phyloP scores from a whole-genome alignment of 805 yeast species.

The Starmera amethionina region DNA sequence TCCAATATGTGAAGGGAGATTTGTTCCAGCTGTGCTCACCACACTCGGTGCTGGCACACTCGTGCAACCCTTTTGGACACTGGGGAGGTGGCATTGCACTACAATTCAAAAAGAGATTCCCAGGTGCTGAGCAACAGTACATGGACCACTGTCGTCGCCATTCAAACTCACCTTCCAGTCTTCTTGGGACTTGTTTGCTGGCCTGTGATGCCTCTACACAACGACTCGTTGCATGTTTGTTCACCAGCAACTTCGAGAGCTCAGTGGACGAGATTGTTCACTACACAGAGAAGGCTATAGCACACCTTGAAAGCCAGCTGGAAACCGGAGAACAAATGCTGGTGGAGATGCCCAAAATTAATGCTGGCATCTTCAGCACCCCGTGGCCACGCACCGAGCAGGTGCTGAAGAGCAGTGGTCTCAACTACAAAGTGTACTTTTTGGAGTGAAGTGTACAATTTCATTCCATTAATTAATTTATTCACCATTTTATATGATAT shows the following conservation, averaged over 20 bases:
- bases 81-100: slow-evolving; percentile 88
- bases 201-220: slow-evolving; percentile 19
- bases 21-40: slow-evolving; percentile 29
- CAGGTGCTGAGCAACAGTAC: slow-evolving; percentile 45
- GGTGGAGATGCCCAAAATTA: slow-evolving; percentile 66
- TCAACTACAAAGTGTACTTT: slow-evolving; percentile 39
- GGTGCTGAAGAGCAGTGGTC: slow-evolving; percentile 27
- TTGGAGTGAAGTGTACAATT: slow-evolving; percentile 10
- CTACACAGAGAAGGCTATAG: slow-evolving; percentile 41
- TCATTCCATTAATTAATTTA: too few species aligned
- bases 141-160: slow-evolving; percentile 14
- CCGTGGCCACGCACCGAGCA: slow-evolving; percentile 68
- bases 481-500: too few species aligned
- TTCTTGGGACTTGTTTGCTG: slow-evolving; percentile 51
- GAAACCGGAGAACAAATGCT: slow-evolving; percentile 8
- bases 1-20: slow-evolving; percentile 46
- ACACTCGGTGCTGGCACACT: slow-evolving; percentile 53
- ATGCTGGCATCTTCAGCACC: slow-evolving; percentile 70
- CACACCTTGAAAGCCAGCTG: slow-evolving; percentile 33
- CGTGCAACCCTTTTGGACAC: slow-evolving; percentile 68
- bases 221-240: slow-evolving; percentile 45
- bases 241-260: slow-evolving; percentile 54
- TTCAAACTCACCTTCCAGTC: slow-evolving; percentile 11
- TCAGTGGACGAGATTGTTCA: slow-evolving; percentile 36
- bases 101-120: slow-evolving; percentile 42